Base-by-base conservation (phyloP, 2,329 filamentous ascomycete species). In the Xylaria polymorpha region DNA sequence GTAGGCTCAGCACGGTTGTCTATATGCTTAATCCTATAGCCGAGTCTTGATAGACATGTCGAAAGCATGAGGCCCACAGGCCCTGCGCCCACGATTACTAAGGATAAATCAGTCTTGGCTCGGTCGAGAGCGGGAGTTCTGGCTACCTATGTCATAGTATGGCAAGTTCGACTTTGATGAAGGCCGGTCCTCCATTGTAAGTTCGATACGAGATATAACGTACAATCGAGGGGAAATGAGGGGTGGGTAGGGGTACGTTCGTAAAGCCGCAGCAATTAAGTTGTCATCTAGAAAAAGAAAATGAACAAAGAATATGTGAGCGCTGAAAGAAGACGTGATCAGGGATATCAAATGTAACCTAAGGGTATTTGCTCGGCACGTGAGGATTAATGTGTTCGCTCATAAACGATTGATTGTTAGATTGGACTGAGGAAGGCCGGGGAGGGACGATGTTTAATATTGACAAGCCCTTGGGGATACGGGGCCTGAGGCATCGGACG, bases 1-100 rank as follows among this genome's bases (percentile, higher is more conserved):
- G 94, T 97, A 18, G 94, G 94, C 76, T 95, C 92, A 1, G 93
- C 85, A 68, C 94, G 88, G 81, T 97, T 97, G 82, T 97, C 94
- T 77, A 97, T 94, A 82, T 97, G 94, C 85, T 95, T 97, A 81
- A 98, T 93, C 80, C 90, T 94, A 85, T 97, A 98, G 22, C 94
- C 94, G 93, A 94, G 97, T 83, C 94, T 87, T 69, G 93, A 92
- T 70, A 98, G 87, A 78, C 92, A 95, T 37, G 94, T 94, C 9
- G 94, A 96, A 29, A 97, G 87, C 82, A 97, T 90, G 67, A 97
- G 87, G 64, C 94, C 94, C 48, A 94, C 94, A 4, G 94, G 94
- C 18, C 94, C 94, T 65, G 94, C 94, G 72, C 94, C 94, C 64
- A 97, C 87, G 73, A 97, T 94, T 74, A 97, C 94, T 88, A 67